These are phyloP conservation scores for Phallus indusiatus DNA, from an alignment of 768 basidiomycete species.

Conservation along the genomic window DNA sequence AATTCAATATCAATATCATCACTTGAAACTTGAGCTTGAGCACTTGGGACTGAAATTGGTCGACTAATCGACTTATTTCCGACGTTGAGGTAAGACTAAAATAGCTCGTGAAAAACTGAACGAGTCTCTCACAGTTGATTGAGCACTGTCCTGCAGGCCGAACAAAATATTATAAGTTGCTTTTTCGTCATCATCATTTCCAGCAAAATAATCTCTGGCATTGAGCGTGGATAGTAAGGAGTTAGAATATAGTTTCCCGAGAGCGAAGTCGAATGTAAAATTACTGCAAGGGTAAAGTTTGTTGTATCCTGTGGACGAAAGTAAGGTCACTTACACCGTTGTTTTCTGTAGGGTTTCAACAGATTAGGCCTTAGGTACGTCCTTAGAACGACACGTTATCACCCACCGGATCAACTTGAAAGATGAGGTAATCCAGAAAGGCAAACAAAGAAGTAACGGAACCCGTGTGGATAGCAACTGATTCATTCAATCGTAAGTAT, in stretches of 20 bases:
- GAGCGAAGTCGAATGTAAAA: slow-evolving; percentile 22
- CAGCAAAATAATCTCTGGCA: slow-evolving; percentile 12
- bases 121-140: not conserved
- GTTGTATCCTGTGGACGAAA: not conserved
- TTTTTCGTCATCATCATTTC: too few relatives aligned
- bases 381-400: not conserved
- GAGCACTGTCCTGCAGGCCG: not conserved
- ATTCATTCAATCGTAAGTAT: not conserved
- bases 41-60: too few relatives aligned
- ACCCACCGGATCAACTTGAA: slow-evolving; percentile 16
- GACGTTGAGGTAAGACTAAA: too few relatives aligned
- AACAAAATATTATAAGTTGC: not conserved
- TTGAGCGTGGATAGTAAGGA: slow-evolving; percentile 26
- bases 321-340: too few relatives aligned
- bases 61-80: too few relatives aligned
- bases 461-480: slow-evolving; percentile 15
- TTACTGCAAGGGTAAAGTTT: too few relatives aligned
- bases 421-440: slow-evolving; percentile 24
- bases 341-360: too few relatives aligned
- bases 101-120: too few relatives aligned
- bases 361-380: not conserved
- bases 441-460: slow-evolving; percentile 28
- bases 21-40: too few relatives aligned
- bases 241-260: slow-evolving; percentile 28
- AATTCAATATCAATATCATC: too few relatives aligned